phyloP scores from a whole-genome alignment of 257 asterid genomes.

The Catharanthus roseus region DNA sequence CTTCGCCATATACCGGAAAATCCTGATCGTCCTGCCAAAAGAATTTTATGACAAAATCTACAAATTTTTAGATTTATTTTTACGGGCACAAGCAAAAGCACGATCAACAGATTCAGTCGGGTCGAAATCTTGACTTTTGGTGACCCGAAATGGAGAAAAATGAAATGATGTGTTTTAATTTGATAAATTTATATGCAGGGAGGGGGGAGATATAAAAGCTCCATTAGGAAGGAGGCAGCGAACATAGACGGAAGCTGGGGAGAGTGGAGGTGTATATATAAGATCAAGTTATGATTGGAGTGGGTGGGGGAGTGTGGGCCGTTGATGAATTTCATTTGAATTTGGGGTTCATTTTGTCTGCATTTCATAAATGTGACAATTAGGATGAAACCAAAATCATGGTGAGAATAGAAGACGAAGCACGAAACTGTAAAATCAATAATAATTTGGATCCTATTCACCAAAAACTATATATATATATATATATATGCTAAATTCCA shows the following conservation, averaged over 20 bases:
- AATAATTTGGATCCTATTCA: not conserved
- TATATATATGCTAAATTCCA: too few species aligned
- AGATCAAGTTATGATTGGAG: constrained; percentile 21
- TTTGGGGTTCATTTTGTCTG: constrained; percentile 68
- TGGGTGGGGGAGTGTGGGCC: too few species aligned
- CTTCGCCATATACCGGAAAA: constrained; percentile 51
- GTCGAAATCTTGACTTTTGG: constrained; percentile 39
- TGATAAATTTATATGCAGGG: not conserved
- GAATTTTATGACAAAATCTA: constrained; percentile 9
- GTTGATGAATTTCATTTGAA: constrained; percentile 52
- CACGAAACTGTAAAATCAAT: constrained; percentile 36
- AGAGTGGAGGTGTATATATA: constrained; percentile 49
- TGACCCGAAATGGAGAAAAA: constrained; percentile 20
- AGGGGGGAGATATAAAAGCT: constrained; percentile 6
- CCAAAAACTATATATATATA: too few species aligned
- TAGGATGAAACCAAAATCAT: constrained; percentile 23
- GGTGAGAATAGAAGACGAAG: constrained; percentile 26
- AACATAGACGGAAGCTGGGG: constrained; percentile 20
- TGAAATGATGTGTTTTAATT: not conserved
- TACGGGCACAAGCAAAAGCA: not conserved
- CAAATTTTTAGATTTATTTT: not conserved
- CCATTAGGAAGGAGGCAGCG: constrained; percentile 17
- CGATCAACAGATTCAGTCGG: constrained; percentile 5
- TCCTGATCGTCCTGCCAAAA: constrained; percentile 21
- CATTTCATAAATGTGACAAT: constrained; percentile 34